Base-by-base conservation (phyloP, 139 green algal genomes). In the Chlorella sp. region DNA sequence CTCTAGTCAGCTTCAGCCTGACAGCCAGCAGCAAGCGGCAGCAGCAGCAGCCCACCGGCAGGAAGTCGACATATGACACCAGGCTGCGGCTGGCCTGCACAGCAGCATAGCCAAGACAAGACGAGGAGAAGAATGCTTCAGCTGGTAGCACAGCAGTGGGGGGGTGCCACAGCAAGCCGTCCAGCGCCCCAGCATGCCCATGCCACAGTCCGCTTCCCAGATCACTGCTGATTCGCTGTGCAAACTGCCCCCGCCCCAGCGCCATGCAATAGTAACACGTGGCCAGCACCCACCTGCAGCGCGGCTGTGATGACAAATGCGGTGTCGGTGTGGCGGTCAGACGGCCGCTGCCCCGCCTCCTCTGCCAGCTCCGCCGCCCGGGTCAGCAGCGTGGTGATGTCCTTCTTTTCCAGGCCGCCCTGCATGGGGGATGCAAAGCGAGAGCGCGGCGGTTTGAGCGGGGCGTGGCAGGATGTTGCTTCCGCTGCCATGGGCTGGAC, bases 351-450 rank as follows among this genome's bases (percentile, higher is more conserved):
- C 24, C 76, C 76, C 32, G 67, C 81, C 24, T 80, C 68, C 13
- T 65, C 46, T 40, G 83, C 65, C 84, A 84, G 65, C 76, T 77
- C 74, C 26, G 90, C 90, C 9, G 94, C 94, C 4, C 62, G 40
- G 17, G 92, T 67, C 51, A 98, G 86, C 26, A 99, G 91, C 19
- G 87, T 58, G 13, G 90, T 88, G 76, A 99, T 98, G 78, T 98
- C 94, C 1, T 60, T 58, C 89, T 98, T 99, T 44, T 95, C 94
- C 32, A 97, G 70, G 8, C 89, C 88, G 36, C 91, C 92, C 36
- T 83, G 77, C 76, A 70, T 22, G 11, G n/a, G n/a, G n/a, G n/a
- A n/a, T 22, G 36, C 28, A 41, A 46, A 44, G 36, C 36, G 30
- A 75, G 24, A 1, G 41, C n/a, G n/a, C n/a, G n/a, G n/a, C n/a